phyloP scores from a whole-genome alignment of 306 rosid species.

The Quercus agrifolia region DNA sequence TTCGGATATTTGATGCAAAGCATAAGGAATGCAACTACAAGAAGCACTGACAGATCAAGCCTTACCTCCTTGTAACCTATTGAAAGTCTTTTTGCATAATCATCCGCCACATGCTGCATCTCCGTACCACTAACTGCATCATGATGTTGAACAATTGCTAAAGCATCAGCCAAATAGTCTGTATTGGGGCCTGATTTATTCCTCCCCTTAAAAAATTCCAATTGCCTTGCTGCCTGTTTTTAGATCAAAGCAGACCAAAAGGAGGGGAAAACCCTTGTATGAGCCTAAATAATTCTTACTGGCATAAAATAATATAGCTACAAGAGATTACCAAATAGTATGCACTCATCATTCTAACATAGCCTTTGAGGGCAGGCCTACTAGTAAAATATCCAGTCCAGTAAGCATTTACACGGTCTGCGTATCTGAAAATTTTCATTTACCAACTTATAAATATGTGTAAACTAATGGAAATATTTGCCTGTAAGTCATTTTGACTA shows the following conservation, averaged over 20 bases:
- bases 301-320: neutral
- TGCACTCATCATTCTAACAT: slow-evolving; percentile 62
- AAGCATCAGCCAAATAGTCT: slow-evolving; percentile 73
- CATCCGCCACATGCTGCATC: slow-evolving; percentile 78
- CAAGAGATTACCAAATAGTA: slow-evolving; percentile 58
- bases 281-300: neutral
- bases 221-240: slow-evolving; percentile 73
- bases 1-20: neutral
- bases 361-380: slow-evolving; percentile 75
- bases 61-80: slow-evolving; percentile 49
- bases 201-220: slow-evolving; percentile 71
- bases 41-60: neutral
- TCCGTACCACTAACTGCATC: slow-evolving; percentile 79
- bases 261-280: neutral
- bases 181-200: slow-evolving; percentile 59
- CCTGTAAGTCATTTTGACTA: no score
- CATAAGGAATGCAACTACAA: neutral
- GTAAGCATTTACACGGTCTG: slow-evolving; percentile 63
- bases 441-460: neutral
- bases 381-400: slow-evolving; percentile 96
- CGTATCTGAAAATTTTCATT: slow-evolving; percentile 54
- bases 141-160: slow-evolving; percentile 87
- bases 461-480: no score
- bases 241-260: neutral
- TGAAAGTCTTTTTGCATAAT: slow-evolving; percentile 67